These are phyloP conservation scores for Ogataea siamensis DNA, from an alignment of 805 yeast species.

Conservation along the genomic window DNA sequence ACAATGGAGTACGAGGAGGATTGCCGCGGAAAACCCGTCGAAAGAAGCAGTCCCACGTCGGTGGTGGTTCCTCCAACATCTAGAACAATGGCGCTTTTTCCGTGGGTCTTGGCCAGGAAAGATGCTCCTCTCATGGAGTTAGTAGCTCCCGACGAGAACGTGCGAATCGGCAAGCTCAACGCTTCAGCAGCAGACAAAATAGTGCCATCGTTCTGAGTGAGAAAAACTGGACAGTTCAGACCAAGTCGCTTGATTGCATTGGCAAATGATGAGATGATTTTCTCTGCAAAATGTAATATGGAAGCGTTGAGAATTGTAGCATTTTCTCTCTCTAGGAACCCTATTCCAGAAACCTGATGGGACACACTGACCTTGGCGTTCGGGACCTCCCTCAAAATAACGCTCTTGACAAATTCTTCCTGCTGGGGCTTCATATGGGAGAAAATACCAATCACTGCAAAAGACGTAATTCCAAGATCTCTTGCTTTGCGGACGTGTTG, in stretches of 20 bases:
- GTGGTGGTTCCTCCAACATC: slow-evolving; percentile 54
- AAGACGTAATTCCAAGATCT: slow-evolving; percentile 33
- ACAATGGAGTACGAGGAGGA: slow-evolving; percentile 41
- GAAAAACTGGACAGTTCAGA: slow-evolving; percentile 37
- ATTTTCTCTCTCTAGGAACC: slow-evolving; percentile 46
- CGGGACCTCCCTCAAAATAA: slow-evolving; percentile 36
- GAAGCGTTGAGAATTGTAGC: slow-evolving; percentile 47
- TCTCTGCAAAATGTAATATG: slow-evolving; percentile 41
- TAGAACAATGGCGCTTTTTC: slow-evolving; percentile 40
- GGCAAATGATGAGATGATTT: slow-evolving; percentile 39
- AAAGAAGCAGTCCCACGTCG: slow-evolving; percentile 46
- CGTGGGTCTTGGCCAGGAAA: slow-evolving; percentile 35
- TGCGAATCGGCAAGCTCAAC: slow-evolving; percentile 40
- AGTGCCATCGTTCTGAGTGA: slow-evolving; percentile 51
- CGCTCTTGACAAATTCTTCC: slow-evolving; percentile 35
- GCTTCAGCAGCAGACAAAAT: slow-evolving; percentile 41
- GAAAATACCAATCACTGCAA: slow-evolving; percentile 43
- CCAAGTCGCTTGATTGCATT: slow-evolving; percentile 38
- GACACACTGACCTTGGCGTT: slow-evolving; percentile 38
- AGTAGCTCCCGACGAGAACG: slow-evolving; percentile 50
- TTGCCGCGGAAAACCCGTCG: slow-evolving; percentile 48
- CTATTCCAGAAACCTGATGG: slow-evolving; percentile 42
- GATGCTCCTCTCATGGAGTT: slow-evolving; percentile 49
- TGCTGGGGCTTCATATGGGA: slow-evolving; percentile 39
- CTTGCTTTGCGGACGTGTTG: slow-evolving; percentile 30